Evolutionary conservation across 2,329 filamentous ascomycete species (phyloP), one percentile per base, ranked within the genome.

Genomic region (Karstenula rhodostoma): DNA sequence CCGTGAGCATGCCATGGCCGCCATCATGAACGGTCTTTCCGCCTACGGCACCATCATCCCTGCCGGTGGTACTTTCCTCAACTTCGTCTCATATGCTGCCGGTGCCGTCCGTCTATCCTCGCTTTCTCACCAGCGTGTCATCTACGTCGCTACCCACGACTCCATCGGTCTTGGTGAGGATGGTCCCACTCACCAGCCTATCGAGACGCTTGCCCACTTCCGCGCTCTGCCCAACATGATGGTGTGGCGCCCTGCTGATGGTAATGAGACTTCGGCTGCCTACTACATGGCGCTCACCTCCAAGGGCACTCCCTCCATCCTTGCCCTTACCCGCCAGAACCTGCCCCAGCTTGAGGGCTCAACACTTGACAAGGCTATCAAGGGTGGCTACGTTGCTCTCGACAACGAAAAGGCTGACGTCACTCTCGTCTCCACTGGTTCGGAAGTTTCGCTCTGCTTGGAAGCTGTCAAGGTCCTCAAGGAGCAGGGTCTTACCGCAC

Each of bases 121-220:
- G 43, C 88, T 99, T 71, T 96, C 94, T 49, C 94, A 92, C 81
- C 87, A 94, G 79, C 94, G 94, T 74, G 86, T 89, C 78, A 94
- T 99, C 85, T 96, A 95, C 90, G 87, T 98, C 73, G 94, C 95
- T 75, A 98, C 94, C 72, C 94, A 98, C 87, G 94, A 98, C 87
- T 97, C 94, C 68, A 99, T 99, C 74, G 95, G 95, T 86, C 92
- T 98, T 71, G 95, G 95, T 82, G 95, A 99, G 85, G 95, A 99
- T 77, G 95, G 95, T 66, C 94, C 95, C 71, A 99, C 95, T 59
- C 95, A 99, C 85, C 95, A 99, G 87, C 95, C 95, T 80, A 97
- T 99, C 73, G 95, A 99, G 89, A 97, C 93, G 47, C 89, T 98
- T 66, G 91, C 94, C 62, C 95, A 98, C 84, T 98, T 98, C 93